A percentile compares a stretch with the other conserved stretches of the same genome.
phyloP scores from a whole-genome alignment of 2,329 filamentous ascomycete genomes.

The Verticillium nonalfalfae region DNA sequence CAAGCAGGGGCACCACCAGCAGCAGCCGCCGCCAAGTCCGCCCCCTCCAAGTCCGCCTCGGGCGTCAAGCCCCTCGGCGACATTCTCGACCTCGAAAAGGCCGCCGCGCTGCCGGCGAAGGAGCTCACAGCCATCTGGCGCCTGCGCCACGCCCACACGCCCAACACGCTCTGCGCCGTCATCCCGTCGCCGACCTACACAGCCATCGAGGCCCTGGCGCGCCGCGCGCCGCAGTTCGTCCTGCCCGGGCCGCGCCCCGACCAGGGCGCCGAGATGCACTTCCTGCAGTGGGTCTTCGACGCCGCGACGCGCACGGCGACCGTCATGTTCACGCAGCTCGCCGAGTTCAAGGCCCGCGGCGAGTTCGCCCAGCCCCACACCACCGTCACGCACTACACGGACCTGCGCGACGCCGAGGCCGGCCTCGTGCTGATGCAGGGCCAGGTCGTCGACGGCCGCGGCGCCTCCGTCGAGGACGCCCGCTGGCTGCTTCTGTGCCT shows the following conservation, averaged over 20 bases:
- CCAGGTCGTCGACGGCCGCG: slow-evolving; percentile 70
- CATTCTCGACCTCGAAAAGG: slow-evolving; percentile 74
- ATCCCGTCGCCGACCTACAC: slow-evolving; percentile 70
- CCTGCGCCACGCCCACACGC: slow-evolving; percentile 69
- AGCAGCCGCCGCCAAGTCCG: slow-evolving; percentile 1
- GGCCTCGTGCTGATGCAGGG: slow-evolving; percentile 85
- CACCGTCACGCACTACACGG: slow-evolving; percentile 84
- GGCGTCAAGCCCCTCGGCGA: slow-evolving; percentile 40
- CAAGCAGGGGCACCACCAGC: no score
- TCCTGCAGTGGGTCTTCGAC: slow-evolving; percentile 94
- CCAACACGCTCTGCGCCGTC: slow-evolving; percentile 74
- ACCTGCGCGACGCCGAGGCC: slow-evolving; percentile 59
- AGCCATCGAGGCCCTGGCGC: slow-evolving; percentile 65
- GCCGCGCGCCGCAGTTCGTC: slow-evolving; percentile 78
- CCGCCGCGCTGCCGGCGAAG: slow-evolving; percentile 62
- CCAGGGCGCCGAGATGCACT: slow-evolving; percentile 84
- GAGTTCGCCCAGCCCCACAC: slow-evolving; percentile 91
- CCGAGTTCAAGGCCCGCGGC: slow-evolving; percentile 85
- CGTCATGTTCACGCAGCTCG: slow-evolving; percentile 89
- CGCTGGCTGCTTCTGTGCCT: slow-evolving; percentile 87
- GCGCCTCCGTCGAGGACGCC: slow-evolving; percentile 74
- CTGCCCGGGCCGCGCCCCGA: slow-evolving; percentile 69
- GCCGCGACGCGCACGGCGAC: slow-evolving; percentile 55
- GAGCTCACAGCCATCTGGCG: slow-evolving; percentile 90
- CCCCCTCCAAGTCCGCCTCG: slow-evolving; percentile 19